Evolutionary conservation across 305 asterid genomes (phyloP).

Genomic region (Solanum hybrid): DNA sequence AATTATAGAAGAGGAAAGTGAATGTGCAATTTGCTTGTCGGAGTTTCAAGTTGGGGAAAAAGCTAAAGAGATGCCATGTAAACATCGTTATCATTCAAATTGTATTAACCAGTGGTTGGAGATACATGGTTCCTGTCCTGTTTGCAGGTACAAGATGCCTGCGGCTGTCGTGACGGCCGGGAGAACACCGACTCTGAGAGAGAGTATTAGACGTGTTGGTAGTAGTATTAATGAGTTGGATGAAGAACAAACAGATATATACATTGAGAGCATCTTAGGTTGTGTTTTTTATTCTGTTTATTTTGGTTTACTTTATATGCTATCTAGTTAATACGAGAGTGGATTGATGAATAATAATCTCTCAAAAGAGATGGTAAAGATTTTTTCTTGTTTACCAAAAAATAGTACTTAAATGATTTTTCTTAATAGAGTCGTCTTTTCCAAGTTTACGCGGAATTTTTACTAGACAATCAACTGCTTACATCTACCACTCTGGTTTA

Average conservation of each 20-base stretch:
- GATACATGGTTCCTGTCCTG: constrained; percentile 68
- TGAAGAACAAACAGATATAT: not conserved
- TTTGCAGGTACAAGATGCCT: constrained; percentile 65
- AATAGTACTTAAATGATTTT: not conserved
- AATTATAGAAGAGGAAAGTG: constrained; percentile 23
- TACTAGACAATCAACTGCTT: not conserved
- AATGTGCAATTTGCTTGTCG: constrained; percentile 57
- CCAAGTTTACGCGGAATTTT: not conserved
- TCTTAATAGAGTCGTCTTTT: not conserved
- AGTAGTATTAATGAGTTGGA: not conserved
- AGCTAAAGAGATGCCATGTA: constrained; percentile 65
- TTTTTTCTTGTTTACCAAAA: not conserved
- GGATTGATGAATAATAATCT: not conserved
- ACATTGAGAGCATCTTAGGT: not conserved
- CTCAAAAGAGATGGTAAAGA: not conserved
- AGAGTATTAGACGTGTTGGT: not conserved
- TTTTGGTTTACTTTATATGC: not conserved
- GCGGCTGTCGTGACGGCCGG: not conserved
- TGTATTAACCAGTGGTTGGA: constrained; percentile 58
- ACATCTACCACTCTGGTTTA: not conserved
- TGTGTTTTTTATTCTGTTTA: not conserved
- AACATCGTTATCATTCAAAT: constrained; percentile 45
- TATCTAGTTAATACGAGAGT: not conserved
- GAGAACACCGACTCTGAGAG: not conserved
- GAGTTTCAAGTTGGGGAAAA: constrained; percentile 38